phyloP scores from a whole-genome alignment of 345 rosid genomes.

The Gossypium australe region DNA sequence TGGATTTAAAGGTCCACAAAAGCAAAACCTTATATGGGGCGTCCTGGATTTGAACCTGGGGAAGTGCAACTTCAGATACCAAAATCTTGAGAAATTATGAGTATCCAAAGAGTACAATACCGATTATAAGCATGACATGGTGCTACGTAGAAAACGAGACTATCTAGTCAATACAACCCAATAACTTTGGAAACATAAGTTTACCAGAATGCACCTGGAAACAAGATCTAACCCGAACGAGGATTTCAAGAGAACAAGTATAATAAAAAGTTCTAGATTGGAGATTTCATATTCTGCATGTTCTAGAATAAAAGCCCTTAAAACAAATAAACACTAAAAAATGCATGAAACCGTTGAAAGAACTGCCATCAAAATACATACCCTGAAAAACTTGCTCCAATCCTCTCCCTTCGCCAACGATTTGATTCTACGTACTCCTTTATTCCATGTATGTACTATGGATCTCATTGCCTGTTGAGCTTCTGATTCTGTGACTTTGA shows the following conservation, averaged over 20 bases:
- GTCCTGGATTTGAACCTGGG: no score
- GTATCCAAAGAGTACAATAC: background rate
- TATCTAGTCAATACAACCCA: background rate
- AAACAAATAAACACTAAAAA: background rate
- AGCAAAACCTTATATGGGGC: background rate
- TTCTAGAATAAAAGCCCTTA: background rate
- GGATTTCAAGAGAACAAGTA: background rate
- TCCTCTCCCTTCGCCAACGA: slow-evolving; percentile 57
- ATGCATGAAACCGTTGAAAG: background rate
- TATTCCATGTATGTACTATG: slow-evolving; percentile 52
- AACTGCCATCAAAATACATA: slow-evolving; percentile 17
- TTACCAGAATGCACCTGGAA: background rate
- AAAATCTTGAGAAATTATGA: background rate
- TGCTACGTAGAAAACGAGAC: background rate
- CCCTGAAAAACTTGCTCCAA: slow-evolving; percentile 64
- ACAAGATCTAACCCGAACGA: background rate
- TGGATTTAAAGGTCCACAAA: background rate
- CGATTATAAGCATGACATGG: background rate
- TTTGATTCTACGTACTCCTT: slow-evolving; percentile 27
- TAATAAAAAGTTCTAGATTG: background rate
- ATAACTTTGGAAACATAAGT: background rate
- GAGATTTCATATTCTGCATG: background rate
- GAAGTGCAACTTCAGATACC: no score
- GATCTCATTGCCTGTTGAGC: slow-evolving; percentile 42
- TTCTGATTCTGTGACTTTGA: slow-evolving; percentile 45